Evolutionary conservation across 1,284 basidiomycete genomes (phyloP), one percentile per base, ranked within the genome.

Genomic region (Xerocomus cyaneibrunnescens): DNA sequence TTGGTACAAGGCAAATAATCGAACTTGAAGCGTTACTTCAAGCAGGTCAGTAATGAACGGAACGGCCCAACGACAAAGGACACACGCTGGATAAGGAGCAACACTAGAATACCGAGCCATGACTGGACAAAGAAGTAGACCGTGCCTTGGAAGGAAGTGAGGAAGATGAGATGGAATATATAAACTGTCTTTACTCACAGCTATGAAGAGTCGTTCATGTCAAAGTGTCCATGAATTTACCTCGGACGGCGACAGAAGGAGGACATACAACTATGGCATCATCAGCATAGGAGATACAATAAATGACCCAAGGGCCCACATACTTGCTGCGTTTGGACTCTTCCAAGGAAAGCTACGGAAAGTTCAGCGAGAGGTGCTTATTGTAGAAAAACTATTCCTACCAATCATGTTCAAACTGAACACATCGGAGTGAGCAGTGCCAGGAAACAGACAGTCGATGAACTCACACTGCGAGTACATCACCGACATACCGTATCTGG

Each of bases 401-500:
- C 62, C 13, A 4, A 59, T 14, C 40, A 58, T 37, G 17, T 57
- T 57, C 56, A 63, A 23, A 10, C 63, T 65, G 32, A 32, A 51
- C 1, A 1, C 1, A 1, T 36, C 31, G 3, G 6, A 8, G 32
- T 57, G 17, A 51, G 37, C n/a, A 9, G 3, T 10, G 1, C 44
- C 14, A 12, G 1, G 6, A 44, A 32, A 39, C 23, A 7, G 30
- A 21, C 21, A 1, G 1, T 28, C 23, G 5, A 28, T 13, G 9
- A 32, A 54, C 64, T 60, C n/a, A 62, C 61, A 60, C 50, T 7
- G 45, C 54, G 17, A 66, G 17, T 8, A 31, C 41, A 41, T 66
- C 53, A 21, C 63, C 50, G 3, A 62, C 23, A 30, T 66, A 66
- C 7, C 63, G 62, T 16, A 66, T 57, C 61, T 61, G 14, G 16